These are phyloP conservation scores for Gymnopilus dilepis DNA, from an alignment of 768 basidiomycete genomes.

Conservation along the genomic window DNA sequence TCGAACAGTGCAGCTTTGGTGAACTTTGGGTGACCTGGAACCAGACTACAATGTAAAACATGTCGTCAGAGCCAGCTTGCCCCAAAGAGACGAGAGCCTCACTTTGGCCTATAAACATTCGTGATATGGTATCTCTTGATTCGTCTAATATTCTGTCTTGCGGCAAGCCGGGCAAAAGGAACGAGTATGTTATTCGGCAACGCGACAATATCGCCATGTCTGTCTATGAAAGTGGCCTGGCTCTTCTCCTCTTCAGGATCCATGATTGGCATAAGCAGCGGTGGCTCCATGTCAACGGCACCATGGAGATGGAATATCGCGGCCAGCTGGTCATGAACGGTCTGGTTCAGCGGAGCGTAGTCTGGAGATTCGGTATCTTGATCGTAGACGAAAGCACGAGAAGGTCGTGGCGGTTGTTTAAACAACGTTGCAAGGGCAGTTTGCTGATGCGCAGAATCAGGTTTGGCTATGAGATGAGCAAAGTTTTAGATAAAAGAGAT, in stretches of 20 bases:
- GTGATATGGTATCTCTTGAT: conserved; percentile 87
- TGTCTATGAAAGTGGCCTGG: conserved; percentile 79
- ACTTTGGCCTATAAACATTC: conserved; percentile 76
- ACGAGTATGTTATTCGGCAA: conserved; percentile 75
- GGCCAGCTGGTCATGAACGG: conserved; percentile 77
- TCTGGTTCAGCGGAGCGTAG: conserved; percentile 70
- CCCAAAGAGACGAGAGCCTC: conserved; percentile 19
- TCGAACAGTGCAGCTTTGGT: conserved; percentile 82
- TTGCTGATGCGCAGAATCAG: conserved; percentile 82
- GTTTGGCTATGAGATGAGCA: conserved; percentile 56
- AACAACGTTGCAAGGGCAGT: conserved; percentile 81
- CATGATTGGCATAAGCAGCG: conserved; percentile 77
- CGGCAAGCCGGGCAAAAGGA: conserved; percentile 86
- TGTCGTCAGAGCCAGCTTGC: not conserved
- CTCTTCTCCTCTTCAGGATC: conserved; percentile 66
- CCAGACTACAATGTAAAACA: conserved; percentile 44
- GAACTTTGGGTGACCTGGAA: conserved; percentile 75
- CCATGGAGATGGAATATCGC: conserved; percentile 89
- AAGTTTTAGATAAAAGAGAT: not conserved
- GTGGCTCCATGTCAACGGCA: conserved; percentile 86
- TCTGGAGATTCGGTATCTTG: conserved; percentile 69
- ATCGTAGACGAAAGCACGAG: conserved; percentile 78
- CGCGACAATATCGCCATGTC: conserved; percentile 75
- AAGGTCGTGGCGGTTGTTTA: conserved; percentile 67
- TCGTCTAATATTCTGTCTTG: conserved; percentile 61